Evolutionary conservation across 345 rosid species (phyloP).

Genomic region (Hevea brasiliensis): DNA sequence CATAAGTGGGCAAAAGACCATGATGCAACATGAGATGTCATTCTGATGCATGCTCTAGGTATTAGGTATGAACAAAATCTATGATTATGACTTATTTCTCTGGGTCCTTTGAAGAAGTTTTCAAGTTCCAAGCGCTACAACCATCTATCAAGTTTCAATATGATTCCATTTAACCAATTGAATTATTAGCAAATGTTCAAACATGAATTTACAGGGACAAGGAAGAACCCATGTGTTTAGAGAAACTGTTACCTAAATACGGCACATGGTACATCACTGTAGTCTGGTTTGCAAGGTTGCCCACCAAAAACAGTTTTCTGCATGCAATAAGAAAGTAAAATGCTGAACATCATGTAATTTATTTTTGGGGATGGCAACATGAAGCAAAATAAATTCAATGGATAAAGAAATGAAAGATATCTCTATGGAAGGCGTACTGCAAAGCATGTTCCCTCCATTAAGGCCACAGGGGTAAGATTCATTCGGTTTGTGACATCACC

Average conservation of each 20-base stretch:
- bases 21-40: background rate
- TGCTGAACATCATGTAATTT: background rate
- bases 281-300: conserved; percentile 76
- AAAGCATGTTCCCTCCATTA: conserved; percentile 93
- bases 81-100: background rate
- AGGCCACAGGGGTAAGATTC: conserved; percentile 98
- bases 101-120: background rate
- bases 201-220: background rate
- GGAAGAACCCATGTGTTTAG: background rate
- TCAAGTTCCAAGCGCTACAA: background rate
- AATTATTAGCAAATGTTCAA: background rate
- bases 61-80: conserved; percentile 4
- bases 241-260: conserved; percentile 72
- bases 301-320: conserved; percentile 98
- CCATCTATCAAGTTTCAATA: background rate
- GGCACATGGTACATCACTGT: conserved; percentile 69
- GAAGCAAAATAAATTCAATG: background rate
- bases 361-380: background rate
- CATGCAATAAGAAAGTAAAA: conserved; percentile 24
- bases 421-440: conserved; percentile 54
- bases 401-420: background rate
- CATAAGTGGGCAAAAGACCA: background rate
- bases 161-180: background rate
- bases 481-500: conserved; percentile 98
- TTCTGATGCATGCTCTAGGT: background rate